Evolutionary conservation across 805 yeast genomes (phyloP).

Genomic region (Yamadazyma phyllophila): DNA sequence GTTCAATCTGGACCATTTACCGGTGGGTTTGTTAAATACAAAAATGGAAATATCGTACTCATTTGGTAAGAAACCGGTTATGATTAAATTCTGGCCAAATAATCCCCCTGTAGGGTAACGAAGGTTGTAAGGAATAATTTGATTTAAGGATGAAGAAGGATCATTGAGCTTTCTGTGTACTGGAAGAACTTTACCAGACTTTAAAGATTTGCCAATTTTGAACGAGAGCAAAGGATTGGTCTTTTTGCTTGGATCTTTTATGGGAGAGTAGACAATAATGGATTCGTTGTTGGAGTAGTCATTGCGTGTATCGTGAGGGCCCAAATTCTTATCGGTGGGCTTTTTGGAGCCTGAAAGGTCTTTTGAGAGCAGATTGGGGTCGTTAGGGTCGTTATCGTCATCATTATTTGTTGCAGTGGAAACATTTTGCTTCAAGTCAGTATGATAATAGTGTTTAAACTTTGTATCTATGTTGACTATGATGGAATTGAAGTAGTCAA

Average conservation of each 20-base stretch:
- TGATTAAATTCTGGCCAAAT: slow-evolving; percentile 64
- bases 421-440: neutral
- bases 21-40: slow-evolving; percentile 51
- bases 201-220: slow-evolving; percentile 32
- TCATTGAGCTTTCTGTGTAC: slow-evolving; percentile 24
- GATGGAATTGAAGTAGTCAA: slow-evolving; percentile 34
- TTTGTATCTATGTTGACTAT: slow-evolving; percentile 29
- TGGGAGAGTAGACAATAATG: slow-evolving; percentile 35
- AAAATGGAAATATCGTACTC: slow-evolving; percentile 47
- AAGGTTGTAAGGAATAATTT: slow-evolving; percentile 46
- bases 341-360: neutral
- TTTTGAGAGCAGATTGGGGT: slow-evolving; percentile 2
- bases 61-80: slow-evolving; percentile 56
- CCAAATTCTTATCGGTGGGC: too few species aligned
- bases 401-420: slow-evolving; percentile 1
- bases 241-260: slow-evolving; percentile 11
- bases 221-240: slow-evolving; percentile 35
- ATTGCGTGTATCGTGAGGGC: neutral
- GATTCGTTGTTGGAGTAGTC: slow-evolving; percentile 12
- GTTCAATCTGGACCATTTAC: slow-evolving; percentile 64
- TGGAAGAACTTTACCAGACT: slow-evolving; percentile 29
- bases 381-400: slow-evolving; percentile 2
- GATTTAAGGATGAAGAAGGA: neutral
- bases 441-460: slow-evolving; percentile 9
- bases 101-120: slow-evolving; percentile 57